Percentiles rank a stretch among this genome's conserved stretches.
These are phyloP conservation scores for Inonotus obliquus DNA, from an alignment of 1,284 basidiomycete genomes.

Conservation along the genomic window DNA sequence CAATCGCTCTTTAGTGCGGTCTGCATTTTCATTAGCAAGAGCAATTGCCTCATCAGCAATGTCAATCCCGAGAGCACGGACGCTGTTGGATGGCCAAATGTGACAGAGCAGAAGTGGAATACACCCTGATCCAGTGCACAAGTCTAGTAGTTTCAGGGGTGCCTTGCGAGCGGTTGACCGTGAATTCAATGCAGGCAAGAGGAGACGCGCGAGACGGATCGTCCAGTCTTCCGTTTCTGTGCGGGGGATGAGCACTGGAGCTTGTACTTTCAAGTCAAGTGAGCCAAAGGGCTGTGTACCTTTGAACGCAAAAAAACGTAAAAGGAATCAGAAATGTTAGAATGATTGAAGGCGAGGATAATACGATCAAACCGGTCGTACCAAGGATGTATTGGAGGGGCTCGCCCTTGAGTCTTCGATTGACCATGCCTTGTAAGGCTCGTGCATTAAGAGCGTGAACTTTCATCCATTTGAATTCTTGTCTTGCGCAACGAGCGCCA, in stretches of 20 bases:
- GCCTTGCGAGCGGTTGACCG: conserved; percentile 17
- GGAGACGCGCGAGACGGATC: conserved; percentile 45
- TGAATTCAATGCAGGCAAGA: conserved; percentile 30
- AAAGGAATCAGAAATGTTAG: not conserved
- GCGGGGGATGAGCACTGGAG: conserved; percentile 85
- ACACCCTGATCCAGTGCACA: conserved; percentile 88
- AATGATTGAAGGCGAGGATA: conserved; percentile 15
- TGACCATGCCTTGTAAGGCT: conserved; percentile 44
- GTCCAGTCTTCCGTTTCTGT: conserved; percentile 89
- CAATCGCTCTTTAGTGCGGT: conserved; percentile 34
- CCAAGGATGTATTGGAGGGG: conserved; percentile 92
- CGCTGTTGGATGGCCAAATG: conserved; percentile 45
- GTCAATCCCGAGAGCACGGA: conserved; percentile 66
- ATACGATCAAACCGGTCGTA: conserved; percentile 26
- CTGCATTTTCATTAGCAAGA: conserved; percentile 70
- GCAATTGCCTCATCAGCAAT: conserved; percentile 62
- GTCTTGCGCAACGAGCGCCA: conserved; percentile 42
- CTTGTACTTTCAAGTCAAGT: conserved; percentile 61
- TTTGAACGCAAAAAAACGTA: conserved; percentile 28
- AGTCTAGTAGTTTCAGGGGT: conserved; percentile 65
- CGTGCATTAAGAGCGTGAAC: conserved; percentile 26
- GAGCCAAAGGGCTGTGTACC: conserved; percentile 87
- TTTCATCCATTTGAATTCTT: conserved; percentile 65
- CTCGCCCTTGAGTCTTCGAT: conserved; percentile 58
- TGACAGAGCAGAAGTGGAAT: conserved; percentile 79